Evolutionary conservation across 495 filamentous ascomycete genomes (phyloP).

Genomic region (Mycothermus thermophilus): DNA sequence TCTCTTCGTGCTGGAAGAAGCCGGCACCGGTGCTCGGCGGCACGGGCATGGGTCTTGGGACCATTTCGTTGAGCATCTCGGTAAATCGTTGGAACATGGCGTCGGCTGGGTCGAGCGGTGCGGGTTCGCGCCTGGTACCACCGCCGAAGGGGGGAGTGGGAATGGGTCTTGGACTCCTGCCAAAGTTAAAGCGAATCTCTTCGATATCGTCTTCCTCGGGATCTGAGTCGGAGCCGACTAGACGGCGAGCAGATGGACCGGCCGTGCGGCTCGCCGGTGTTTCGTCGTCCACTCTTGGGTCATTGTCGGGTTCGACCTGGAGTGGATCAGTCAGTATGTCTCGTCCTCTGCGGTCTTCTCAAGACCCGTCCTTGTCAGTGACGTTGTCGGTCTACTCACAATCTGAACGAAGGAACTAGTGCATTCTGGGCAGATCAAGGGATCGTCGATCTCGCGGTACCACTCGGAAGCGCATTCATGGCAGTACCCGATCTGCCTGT

Average conservation of each 20-base stretch:
- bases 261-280: constrained; percentile 11
- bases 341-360: too few species aligned
- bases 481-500: not conserved
- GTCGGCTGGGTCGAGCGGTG: constrained; percentile 14
- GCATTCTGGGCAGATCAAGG: constrained; percentile 55
- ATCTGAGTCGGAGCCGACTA: constrained; percentile 29
- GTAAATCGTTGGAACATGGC: constrained; percentile 30
- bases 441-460: constrained; percentile 48
- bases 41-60: too few species aligned
- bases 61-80: constrained; percentile 25
- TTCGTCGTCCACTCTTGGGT: constrained; percentile 28
- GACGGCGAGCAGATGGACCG: constrained; percentile 23
- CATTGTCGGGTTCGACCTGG: constrained; percentile 27
- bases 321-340: too few species aligned
- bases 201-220: constrained; percentile 36
- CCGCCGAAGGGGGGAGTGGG: not conserved
- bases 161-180: too few species aligned
- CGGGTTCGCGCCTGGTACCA: not conserved
- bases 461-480: constrained; percentile 56
- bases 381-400: too few species aligned
- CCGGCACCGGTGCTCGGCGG: too few species aligned
- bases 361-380: too few species aligned
- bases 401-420: constrained; percentile 71
- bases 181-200: constrained; percentile 27
- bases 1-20: constrained; percentile 1